A percentile compares a stretch with the other conserved stretches of the same genome.
Conservation (phyloP, 2,329 filamentous ascomycete species). For the Scopulariopsis brevicaulis region DNA sequence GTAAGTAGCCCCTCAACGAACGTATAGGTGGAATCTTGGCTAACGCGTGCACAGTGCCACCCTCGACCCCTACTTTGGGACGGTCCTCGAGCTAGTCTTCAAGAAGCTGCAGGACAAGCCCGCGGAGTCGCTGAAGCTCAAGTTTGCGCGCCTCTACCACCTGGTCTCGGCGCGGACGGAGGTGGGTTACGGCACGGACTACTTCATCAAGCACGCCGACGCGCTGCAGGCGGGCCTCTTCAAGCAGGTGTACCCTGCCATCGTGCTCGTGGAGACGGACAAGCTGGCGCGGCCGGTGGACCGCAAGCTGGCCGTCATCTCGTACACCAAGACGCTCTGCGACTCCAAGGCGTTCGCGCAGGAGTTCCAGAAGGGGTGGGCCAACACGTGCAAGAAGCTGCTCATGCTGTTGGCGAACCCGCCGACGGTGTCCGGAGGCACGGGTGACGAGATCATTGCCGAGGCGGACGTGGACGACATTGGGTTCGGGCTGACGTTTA, state of each 20-base stretch:
- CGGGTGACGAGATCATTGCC: slow-evolving; percentile 64
- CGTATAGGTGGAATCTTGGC: slow-evolving; percentile 3
- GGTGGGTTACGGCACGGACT: slow-evolving; percentile 80
- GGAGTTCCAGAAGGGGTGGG: slow-evolving; percentile 82
- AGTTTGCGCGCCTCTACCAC: slow-evolving; percentile 92
- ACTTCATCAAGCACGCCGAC: slow-evolving; percentile 79
- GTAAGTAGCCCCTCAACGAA: slow-evolving; percentile 23
- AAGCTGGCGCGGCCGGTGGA: slow-evolving; percentile 81
- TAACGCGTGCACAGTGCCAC: slow-evolving; percentile 31
- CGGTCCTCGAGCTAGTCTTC: slow-evolving; percentile 74
- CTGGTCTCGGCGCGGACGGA: slow-evolving; percentile 71
- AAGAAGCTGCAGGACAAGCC: slow-evolving; percentile 57
- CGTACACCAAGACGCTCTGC: slow-evolving; percentile 82
- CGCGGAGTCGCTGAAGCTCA: slow-evolving; percentile 70
- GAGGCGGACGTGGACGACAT: slow-evolving; percentile 93
- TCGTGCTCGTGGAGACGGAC: slow-evolving; percentile 82
- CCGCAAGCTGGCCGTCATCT: slow-evolving; percentile 87
- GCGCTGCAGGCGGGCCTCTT: slow-evolving; percentile 71
- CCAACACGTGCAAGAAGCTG: slow-evolving; percentile 77
- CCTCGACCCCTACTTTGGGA: slow-evolving; percentile 66
- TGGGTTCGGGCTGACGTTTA: slow-evolving; percentile 90
- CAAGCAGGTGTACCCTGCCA: slow-evolving; percentile 70
- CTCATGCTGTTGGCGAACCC: slow-evolving; percentile 84
- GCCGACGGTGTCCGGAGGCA: slow-evolving; percentile 51
- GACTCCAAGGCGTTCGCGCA: slow-evolving; percentile 76